Conservation (phyloP, 1,139 yeast species). For the Keqinozyma sinolaborantium region DNA sequence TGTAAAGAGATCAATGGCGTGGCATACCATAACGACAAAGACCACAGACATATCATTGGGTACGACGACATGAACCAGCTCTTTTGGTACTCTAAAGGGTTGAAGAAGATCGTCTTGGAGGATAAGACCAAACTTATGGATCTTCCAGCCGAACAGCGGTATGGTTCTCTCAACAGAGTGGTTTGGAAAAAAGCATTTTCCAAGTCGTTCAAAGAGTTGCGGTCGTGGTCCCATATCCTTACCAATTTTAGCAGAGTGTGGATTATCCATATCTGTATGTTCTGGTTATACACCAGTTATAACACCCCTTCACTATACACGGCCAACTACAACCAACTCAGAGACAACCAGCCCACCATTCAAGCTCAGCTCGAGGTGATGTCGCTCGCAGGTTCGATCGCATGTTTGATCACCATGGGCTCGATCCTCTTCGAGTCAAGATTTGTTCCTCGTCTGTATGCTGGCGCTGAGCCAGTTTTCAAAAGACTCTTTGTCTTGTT, state of each 20-base stretch:
- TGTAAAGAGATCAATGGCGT: conserved; percentile 35
- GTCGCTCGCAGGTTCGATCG: conserved; percentile 50
- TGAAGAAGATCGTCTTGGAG: conserved; percentile 38
- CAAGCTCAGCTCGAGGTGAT: conserved; percentile 45
- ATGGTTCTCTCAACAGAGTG: conserved; percentile 35
- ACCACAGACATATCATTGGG: conserved; percentile 52
- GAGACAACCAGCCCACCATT: conserved; percentile 47
- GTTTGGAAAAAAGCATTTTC: conserved; percentile 49
- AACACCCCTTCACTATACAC: conserved; percentile 57
- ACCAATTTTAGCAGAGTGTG: conserved; percentile 60
- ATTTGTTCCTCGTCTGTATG: conserved; percentile 54
- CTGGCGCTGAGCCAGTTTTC: conserved; percentile 47
- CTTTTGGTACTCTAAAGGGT: conserved; percentile 55
- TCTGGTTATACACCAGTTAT: conserved; percentile 57
- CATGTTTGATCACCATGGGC: conserved; percentile 38
- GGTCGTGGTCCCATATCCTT: conserved; percentile 59
- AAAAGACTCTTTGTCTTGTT: conserved; percentile 31
- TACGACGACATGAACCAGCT: conserved; percentile 64
- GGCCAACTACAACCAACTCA: conserved; percentile 34
- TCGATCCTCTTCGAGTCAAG: conserved; percentile 41
- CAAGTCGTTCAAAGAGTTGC: conserved; percentile 53
- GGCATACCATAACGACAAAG: conserved; percentile 43
- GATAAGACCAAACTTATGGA: conserved; percentile 37
- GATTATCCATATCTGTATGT: conserved; percentile 55
- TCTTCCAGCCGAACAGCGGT: conserved; percentile 45